Evolutionary conservation across 495 filamentous ascomycete species (phyloP).

Genomic region (Xylaria flabelliformis): DNA sequence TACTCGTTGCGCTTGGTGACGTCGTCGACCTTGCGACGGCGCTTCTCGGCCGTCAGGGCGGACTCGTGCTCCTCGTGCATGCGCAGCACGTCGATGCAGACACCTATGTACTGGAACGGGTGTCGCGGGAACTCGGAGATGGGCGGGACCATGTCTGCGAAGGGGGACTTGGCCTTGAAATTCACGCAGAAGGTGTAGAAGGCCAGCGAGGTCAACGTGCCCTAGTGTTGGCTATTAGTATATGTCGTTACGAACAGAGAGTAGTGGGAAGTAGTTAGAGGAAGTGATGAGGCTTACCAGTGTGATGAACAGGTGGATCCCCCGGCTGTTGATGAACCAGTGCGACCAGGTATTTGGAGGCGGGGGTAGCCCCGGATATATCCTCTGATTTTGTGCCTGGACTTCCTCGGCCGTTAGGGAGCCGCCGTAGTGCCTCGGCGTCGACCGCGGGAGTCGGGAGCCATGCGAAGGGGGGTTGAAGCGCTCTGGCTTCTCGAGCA

Average conservation of each 20-base stretch:
- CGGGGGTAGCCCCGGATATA: slow-evolving; percentile 85
- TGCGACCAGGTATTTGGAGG: slow-evolving; percentile 74
- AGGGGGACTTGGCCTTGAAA: slow-evolving; percentile 74
- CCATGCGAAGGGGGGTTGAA: slow-evolving; percentile 89
- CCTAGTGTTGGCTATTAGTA: slow-evolving; percentile 42
- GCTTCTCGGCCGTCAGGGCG: slow-evolving; percentile 67
- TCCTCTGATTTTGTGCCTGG: slow-evolving; percentile 63
- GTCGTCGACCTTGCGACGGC: slow-evolving; percentile 73
- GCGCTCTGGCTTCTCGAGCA: slow-evolving; percentile 78
- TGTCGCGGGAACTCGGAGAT: slow-evolving; percentile 63
- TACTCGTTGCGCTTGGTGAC: slow-evolving; percentile 79
- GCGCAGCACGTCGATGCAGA: slow-evolving; percentile 68
- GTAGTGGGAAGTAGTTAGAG: no score
- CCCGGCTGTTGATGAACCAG: slow-evolving; percentile 74
- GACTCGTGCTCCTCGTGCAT: slow-evolving; percentile 71
- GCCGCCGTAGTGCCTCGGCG: slow-evolving; percentile 71
- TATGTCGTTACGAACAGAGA: neutral
- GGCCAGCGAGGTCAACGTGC: slow-evolving; percentile 71
- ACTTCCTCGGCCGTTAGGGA: slow-evolving; percentile 63
- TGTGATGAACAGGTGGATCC: slow-evolving; percentile 79
- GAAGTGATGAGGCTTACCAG: slow-evolving; percentile 60
- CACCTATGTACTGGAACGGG: slow-evolving; percentile 64
- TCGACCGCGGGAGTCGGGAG: slow-evolving; percentile 55
- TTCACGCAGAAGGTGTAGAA: slow-evolving; percentile 70
- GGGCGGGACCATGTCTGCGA: slow-evolving; percentile 72